A percentile compares a stretch with the other conserved stretches of the same genome.
These are phyloP conservation scores for Polygonum maritimum DNA, from an alignment of 148 eudicot genomes.

Conservation along the genomic window DNA sequence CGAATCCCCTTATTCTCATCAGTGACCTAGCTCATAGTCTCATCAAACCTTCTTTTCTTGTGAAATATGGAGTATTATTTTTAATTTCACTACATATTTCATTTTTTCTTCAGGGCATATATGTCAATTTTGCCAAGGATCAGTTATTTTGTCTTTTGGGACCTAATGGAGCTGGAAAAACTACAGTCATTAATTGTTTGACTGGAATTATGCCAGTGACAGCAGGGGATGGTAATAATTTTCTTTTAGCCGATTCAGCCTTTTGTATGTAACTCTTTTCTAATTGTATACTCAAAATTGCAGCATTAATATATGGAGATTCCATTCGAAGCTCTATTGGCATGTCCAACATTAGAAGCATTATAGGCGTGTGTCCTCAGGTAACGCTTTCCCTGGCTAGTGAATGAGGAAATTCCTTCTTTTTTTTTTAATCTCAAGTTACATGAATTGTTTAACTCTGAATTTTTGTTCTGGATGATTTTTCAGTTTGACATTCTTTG, in stretches of 20 bases:
- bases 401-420: no score
- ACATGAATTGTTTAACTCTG: neutral
- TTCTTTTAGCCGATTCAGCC: no score
- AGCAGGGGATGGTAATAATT: constrained; percentile 73
- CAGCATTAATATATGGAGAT: constrained; percentile 71
- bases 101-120: constrained; percentile 43
- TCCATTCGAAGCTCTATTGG: constrained; percentile 69
- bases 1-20: neutral
- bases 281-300: neutral
- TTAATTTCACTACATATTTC: no score
- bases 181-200: constrained; percentile 82
- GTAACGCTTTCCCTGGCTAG: constrained; percentile 17
- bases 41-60: no score
- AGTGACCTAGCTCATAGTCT: no score
- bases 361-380: constrained; percentile 93
- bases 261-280: no score
- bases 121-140: constrained; percentile 76
- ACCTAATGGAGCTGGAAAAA: constrained; percentile 98
- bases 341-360: constrained; percentile 71
- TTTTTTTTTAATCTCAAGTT: no score
- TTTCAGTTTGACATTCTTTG: constrained; percentile 83
- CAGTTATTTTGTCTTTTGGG: constrained; percentile 94
- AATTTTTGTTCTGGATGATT: neutral
- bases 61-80: no score
- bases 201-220: constrained; percentile 86